Evolutionary conservation across 805 yeast species (phyloP), one percentile per base, ranked within the genome.

Genomic region (Myxozyma lipomycoides): DNA sequence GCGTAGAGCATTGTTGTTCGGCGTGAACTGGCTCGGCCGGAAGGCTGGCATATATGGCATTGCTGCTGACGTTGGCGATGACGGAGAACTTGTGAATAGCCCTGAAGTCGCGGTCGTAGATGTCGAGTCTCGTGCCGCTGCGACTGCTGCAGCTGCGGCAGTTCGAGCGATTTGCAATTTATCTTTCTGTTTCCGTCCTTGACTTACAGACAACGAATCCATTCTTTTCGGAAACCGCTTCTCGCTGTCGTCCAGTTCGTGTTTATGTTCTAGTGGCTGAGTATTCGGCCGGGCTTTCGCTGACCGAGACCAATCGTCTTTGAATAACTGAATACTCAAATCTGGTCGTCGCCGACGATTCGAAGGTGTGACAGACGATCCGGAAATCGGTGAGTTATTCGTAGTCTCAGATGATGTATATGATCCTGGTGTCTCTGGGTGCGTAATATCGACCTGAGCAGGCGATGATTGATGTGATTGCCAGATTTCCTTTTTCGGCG

Each of bases 181-280:
- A 22, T 35, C 4, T 26, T 10, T 28, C 43, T 45, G 17, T 4
- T 28, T 19, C 9, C 37, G 10, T 4, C 19, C 23, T 40, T 15
- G 39, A 3, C 48, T 17, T 9, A n/a, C 17, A 3, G 44, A 32
- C 78, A 28, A 73, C 55, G 55, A 74, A 62, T 56, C 54, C 26
- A 41, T 34, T 5, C 55, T 46, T n/a, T 25, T 36, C 25, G 58
- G 55, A 39, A 50, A 54, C 12, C 7, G 7, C 32, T 12, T 7
- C 32, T 28, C 24, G 35, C n/a, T 17, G 41, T 17, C 24, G 9
- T 7, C 45, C 12, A 18, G 9, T 15, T 15, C 42, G 18, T 5
- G 19, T 24, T 21, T 15, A 26, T 9, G 18, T 15, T 24, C 24
- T 21, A n/a, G 45, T 2, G 24, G 25, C 10, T 34, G 46, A n/a